These are phyloP conservation scores for Prunus mongolica DNA, from an alignment of 306 rosid genomes.

Conservation along the genomic window DNA sequence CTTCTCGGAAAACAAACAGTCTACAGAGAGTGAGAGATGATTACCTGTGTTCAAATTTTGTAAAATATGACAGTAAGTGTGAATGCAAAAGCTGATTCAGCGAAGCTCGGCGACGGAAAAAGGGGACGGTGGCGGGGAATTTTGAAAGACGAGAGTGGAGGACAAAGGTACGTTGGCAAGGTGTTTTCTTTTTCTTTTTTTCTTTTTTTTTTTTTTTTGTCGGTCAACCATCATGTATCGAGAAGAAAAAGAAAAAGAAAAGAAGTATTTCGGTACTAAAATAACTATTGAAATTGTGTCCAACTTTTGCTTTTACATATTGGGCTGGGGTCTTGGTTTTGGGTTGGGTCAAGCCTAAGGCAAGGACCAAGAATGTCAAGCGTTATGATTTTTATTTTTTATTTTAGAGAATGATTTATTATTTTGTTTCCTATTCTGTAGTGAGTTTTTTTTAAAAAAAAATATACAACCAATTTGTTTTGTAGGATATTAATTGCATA, in stretches of 20 bases:
- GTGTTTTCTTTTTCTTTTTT: too few relatives aligned
- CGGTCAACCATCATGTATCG: too few relatives aligned
- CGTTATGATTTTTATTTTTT: not conserved
- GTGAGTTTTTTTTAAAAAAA: too few relatives aligned
- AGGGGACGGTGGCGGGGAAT: slow-evolving; percentile 37
- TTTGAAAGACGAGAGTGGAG: slow-evolving; percentile 10
- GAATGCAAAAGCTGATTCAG: not conserved
- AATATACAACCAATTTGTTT: too few relatives aligned
- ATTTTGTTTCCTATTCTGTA: too few relatives aligned
- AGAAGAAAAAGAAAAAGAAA: not conserved
- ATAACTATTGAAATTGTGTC: not conserved
- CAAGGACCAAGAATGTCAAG: not conserved
- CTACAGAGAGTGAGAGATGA: not conserved
- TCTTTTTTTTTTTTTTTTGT: too few relatives aligned
- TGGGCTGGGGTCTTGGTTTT: not conserved
- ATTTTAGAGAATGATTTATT: too few relatives aligned
- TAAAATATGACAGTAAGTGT: not conserved
- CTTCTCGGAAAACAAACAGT: slow-evolving; percentile 9
- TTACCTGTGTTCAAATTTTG: not conserved
- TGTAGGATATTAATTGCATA: too few relatives aligned
- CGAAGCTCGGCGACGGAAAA: not conserved
- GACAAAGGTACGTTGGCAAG: not conserved
- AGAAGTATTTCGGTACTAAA: not conserved
- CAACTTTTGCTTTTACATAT: not conserved
- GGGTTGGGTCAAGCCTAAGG: not conserved